Percentiles rank a stretch among this genome's conserved stretches.
Conservation (phyloP, 805 yeast species). For the Candida incommunis region DNA sequence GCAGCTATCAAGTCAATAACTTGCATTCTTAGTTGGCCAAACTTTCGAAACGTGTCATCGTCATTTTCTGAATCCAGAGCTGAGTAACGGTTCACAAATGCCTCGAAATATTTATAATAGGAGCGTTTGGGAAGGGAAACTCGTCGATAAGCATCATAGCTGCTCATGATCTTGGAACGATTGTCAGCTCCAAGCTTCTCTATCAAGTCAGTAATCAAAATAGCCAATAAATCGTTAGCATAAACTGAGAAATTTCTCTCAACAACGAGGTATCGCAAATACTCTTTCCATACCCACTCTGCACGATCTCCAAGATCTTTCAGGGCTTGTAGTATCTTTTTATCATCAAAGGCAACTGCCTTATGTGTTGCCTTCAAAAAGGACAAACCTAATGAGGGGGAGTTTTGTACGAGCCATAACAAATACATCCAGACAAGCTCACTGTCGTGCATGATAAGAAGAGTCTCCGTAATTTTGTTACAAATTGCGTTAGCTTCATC, state of each 20-base stretch:
- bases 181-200: constrained; percentile 11
- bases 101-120: constrained; percentile 1
- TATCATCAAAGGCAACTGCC: constrained; percentile 12
- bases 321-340: constrained; percentile 14
- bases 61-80: not conserved
- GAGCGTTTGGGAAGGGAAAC: not conserved
- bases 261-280: constrained; percentile 16
- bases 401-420: constrained; percentile 18
- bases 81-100: not conserved
- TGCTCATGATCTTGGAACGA: constrained; percentile 9
- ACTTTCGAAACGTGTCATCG: not conserved
- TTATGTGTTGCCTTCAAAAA: constrained; percentile 15
- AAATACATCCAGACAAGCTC: constrained; percentile 23
- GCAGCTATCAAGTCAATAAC: not conserved
- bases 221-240: constrained; percentile 16
- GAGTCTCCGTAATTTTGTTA: constrained; percentile 13
- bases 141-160: constrained; percentile 8
- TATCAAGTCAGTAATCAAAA: constrained; percentile 17
- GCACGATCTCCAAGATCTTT: constrained; percentile 16
- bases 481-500: constrained; percentile 13
- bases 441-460: constrained; percentile 10
- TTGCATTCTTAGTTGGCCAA: not conserved
- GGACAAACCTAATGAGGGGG: constrained; percentile 17
- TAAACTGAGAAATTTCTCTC: constrained; percentile 13
- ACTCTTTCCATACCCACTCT: constrained; percentile 15